A percentile compares a stretch with the other conserved stretches of the same genome.
phyloP scores from a whole-genome alignment of 2,329 filamentous ascomycete species.

The Dothidotthia symphoricarpi region DNA sequence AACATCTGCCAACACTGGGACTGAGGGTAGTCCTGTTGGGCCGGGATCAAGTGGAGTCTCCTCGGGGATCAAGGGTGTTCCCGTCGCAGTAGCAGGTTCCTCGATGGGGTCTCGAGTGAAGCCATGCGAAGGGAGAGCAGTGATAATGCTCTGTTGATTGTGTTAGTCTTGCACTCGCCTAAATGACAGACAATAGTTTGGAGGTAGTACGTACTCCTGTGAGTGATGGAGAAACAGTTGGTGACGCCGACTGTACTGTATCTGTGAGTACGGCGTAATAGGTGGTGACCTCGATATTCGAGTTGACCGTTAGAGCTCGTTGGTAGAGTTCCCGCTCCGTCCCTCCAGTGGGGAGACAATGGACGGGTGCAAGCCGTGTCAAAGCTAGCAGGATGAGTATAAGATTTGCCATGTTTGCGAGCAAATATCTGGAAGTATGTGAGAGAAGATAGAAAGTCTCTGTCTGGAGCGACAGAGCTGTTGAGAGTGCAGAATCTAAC shows the following conservation, averaged over 20 bases:
- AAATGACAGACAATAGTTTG: no score
- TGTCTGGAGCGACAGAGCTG: background rate
- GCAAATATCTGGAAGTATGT: constrained; percentile 7
- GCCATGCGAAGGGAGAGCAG: constrained; percentile 32
- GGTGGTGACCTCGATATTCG: constrained; percentile 26
- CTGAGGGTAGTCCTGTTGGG: constrained; percentile 18
- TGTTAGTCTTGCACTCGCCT: constrained; percentile 6
- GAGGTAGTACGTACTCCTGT: constrained; percentile 26
- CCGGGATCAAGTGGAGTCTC: constrained; percentile 32
- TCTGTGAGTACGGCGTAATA: constrained; percentile 32
- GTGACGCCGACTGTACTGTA: constrained; percentile 28
- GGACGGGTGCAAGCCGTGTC: constrained; percentile 21
- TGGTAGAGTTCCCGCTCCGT: constrained; percentile 16
- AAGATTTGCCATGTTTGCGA: constrained; percentile 27
- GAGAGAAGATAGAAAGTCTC: constrained; percentile 4
- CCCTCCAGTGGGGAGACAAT: constrained; percentile 23
- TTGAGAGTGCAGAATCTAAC: background rate
- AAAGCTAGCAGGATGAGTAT: constrained; percentile 25
- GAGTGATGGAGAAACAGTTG: constrained; percentile 24
- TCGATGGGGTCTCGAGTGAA: constrained; percentile 29
- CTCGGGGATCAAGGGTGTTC: constrained; percentile 26
- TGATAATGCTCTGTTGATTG: constrained; percentile 27
- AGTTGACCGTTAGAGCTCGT: constrained; percentile 25
- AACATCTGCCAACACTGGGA: constrained; percentile 28
- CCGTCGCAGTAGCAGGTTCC: constrained; percentile 19